These are phyloP conservation scores for Azolla pinnata DNA, from an alignment of 75 land plant genomes.

Conservation along the genomic window DNA sequence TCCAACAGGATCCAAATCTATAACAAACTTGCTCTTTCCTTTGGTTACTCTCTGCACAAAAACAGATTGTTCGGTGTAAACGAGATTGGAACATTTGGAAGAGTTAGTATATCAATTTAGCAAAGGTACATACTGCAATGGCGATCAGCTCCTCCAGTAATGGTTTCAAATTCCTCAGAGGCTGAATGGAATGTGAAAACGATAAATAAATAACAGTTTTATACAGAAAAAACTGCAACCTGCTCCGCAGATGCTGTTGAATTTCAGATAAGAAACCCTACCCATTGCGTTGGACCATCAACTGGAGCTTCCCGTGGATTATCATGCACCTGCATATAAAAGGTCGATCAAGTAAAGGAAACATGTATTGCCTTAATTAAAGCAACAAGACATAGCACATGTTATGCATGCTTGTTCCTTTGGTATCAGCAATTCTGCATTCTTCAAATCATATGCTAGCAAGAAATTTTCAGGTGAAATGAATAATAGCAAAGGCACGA, in stretches of 20 bases:
- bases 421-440: neutral
- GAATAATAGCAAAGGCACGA: neutral
- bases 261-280: constrained; percentile 18
- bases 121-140: constrained; percentile 57
- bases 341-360: neutral
- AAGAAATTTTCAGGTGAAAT: neutral
- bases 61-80: neutral
- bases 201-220: neutral
- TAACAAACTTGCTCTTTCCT: constrained; percentile 58
- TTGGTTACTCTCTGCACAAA: constrained; percentile 59
- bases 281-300: constrained; percentile 99
- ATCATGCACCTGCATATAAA: constrained; percentile 69
- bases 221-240: neutral
- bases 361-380: neutral
- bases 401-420: neutral
- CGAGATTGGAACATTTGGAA: neutral
- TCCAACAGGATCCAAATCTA: constrained; percentile 47
- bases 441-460: neutral
- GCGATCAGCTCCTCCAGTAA: constrained; percentile 82
- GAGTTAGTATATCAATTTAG: neutral
- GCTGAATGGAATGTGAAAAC: constrained; percentile 32
- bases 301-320: constrained; percentile 81
- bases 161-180: constrained; percentile 70
- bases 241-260: neutral
- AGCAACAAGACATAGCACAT: neutral